Conservation (phyloP, 78 protist species). For the Dictyostelium capitatum region DNA sequence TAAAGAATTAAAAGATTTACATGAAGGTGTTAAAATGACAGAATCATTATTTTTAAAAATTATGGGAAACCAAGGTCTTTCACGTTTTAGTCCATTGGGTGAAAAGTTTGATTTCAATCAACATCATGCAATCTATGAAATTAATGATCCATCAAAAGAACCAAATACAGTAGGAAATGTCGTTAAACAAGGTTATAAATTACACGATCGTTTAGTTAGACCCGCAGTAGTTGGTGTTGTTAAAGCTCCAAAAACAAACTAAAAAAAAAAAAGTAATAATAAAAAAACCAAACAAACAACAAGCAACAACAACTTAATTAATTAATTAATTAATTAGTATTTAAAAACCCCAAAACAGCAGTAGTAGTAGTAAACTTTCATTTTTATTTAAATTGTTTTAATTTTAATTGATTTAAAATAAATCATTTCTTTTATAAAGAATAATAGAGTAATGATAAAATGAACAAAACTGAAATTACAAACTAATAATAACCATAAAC, state of each 20-base stretch:
- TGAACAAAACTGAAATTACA: constrained; percentile 45
- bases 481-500: constrained; percentile 46
- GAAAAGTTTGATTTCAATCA: constrained; percentile 66
- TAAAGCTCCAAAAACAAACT: not conserved
- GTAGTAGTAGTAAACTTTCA: no score
- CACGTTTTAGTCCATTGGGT: constrained; percentile 66
- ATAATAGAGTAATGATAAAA: constrained; percentile 13
- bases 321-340: not conserved
- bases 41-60: constrained; percentile 64
- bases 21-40: constrained; percentile 79
- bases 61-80: constrained; percentile 71
- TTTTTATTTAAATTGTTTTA: not conserved
- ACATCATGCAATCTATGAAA: constrained; percentile 69
- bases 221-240: constrained; percentile 75
- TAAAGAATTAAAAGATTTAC: constrained; percentile 28
- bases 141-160: constrained; percentile 59
- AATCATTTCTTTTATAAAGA: constrained; percentile 8
- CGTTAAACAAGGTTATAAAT: constrained; percentile 69
- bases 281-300: not conserved
- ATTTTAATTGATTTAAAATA: not conserved
- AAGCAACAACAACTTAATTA: not conserved
- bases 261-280: not conserved
- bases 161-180: constrained; percentile 40
- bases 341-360: not conserved
- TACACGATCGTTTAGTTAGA: constrained; percentile 56